Evolutionary conservation across 2,329 filamentous ascomycete genomes (phyloP).

Genomic region (Nemania abortiva): DNA sequence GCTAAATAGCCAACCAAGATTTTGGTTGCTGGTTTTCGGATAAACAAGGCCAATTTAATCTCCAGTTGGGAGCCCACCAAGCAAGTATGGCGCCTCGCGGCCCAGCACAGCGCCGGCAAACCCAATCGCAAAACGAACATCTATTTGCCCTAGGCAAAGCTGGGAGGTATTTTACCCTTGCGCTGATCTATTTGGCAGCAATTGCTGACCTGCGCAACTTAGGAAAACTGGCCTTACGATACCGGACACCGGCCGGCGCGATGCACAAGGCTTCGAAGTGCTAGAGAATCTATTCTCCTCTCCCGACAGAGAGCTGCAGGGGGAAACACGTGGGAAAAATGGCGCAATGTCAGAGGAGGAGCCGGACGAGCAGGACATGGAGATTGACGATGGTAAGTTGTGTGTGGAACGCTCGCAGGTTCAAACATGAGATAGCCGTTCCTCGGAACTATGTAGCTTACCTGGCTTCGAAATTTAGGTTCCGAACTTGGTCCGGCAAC

Average conservation of each 20-base stretch:
- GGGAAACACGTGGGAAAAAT: constrained; percentile 39
- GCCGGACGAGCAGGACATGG: constrained; percentile 63
- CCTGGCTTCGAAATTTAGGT: constrained; percentile 52
- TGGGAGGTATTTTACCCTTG: constrained; percentile 57
- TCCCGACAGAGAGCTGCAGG: constrained; percentile 67
- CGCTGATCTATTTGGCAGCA: background rate
- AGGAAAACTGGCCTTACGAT: constrained; percentile 93
- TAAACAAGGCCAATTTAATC: background rate
- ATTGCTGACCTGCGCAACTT: constrained; percentile 18
- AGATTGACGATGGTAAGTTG: constrained; percentile 63
- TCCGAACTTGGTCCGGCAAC: constrained; percentile 67
- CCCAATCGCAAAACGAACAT: constrained; percentile 58
- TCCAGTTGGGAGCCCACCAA: background rate
- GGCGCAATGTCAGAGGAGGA: constrained; percentile 40
- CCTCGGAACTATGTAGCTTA: constrained; percentile 21
- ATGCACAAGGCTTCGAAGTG: constrained; percentile 92
- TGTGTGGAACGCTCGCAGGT: constrained; percentile 13
- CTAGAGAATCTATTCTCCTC: constrained; percentile 91
- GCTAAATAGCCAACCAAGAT: background rate
- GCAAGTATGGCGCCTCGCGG: constrained; percentile 55
- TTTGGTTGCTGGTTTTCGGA: constrained; percentile 1
- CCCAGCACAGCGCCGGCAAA: constrained; percentile 53
- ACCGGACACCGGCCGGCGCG: constrained; percentile 81
- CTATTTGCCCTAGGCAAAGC: constrained; percentile 63
- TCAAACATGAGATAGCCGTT: background rate